phyloP scores from a whole-genome alignment of 495 filamentous ascomycete genomes.

The Xeromyces bisporus region DNA sequence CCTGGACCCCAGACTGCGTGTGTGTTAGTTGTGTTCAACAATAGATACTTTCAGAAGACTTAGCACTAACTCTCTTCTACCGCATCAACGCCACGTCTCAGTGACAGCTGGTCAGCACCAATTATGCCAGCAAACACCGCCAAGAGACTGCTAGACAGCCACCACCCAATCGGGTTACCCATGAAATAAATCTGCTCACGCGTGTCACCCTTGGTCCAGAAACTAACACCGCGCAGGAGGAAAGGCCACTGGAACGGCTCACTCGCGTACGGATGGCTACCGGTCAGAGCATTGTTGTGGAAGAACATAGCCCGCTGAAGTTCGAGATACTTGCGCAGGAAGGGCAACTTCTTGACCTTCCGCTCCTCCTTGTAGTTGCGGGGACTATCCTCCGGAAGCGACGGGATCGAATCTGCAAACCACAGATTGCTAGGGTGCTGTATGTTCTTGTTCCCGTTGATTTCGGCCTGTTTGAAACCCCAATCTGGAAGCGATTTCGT shows the following conservation, averaged over 20 bases:
- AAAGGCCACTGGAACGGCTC: slow-evolving; percentile 97
- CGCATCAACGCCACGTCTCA: slow-evolving; percentile 82
- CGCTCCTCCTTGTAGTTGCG: slow-evolving; percentile 55
- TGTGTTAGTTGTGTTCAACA: slow-evolving; percentile 1
- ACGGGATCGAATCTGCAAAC: slow-evolving; percentile 82
- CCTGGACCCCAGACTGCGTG: slow-evolving; percentile 37
- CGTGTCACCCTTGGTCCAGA: slow-evolving; percentile 97
- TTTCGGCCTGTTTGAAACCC: slow-evolving; percentile 93
- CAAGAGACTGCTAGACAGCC: slow-evolving; percentile 78
- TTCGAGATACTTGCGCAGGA: slow-evolving; percentile 90
- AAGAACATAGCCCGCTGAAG: slow-evolving; percentile 96
- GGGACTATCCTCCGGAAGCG: slow-evolving; percentile 46
- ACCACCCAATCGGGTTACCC: slow-evolving; percentile 95
- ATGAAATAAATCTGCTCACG: slow-evolving; percentile 97
- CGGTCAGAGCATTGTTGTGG: slow-evolving; percentile 96
- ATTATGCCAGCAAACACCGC: slow-evolving; percentile 89
- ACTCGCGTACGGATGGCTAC: slow-evolving; percentile 87
- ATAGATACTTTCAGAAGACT: slow-evolving; percentile 1
- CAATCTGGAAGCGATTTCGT: slow-evolving; percentile 85
- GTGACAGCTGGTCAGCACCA: slow-evolving; percentile 80
- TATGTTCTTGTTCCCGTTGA: slow-evolving; percentile 98
- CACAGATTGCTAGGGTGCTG: slow-evolving; percentile 82
- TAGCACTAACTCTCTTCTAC: slow-evolving; percentile 71
- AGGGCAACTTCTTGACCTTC: slow-evolving; percentile 66
- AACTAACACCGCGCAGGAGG: slow-evolving; percentile 87